Percentiles rank a stretch among this genome's conserved stretches.
Evolutionary conservation across 164 flowering plant species (phyloP).

Genomic region (Chloranthus sessilifolius): DNA sequence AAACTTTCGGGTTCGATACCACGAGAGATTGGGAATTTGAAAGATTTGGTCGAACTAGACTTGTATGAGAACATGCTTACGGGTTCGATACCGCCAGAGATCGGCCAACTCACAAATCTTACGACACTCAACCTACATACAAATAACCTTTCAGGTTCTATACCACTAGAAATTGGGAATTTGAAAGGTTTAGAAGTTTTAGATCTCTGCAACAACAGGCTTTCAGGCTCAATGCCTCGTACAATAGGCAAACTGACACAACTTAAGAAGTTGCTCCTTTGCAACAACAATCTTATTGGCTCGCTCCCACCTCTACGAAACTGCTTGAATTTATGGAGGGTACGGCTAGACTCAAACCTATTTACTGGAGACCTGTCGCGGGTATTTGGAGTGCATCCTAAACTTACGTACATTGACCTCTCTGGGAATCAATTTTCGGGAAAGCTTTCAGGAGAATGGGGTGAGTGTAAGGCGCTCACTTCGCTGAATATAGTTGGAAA

Average conservation of each 20-base stretch:
- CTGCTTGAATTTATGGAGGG: constrained; percentile 8
- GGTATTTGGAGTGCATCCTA: constrained; percentile 13
- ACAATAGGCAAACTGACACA: constrained; percentile 5
- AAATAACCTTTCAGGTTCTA: constrained; percentile 3
- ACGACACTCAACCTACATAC: not conserved
- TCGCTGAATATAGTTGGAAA: not conserved
- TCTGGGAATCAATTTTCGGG: constrained; percentile 10
- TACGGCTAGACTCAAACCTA: constrained; percentile 10
- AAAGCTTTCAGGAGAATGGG: constrained; percentile 8
- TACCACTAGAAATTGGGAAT: constrained; percentile 6
- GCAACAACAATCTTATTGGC: constrained; percentile 8
- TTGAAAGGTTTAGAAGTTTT: no score
- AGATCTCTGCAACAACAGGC: constrained; percentile 24
- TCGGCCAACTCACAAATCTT: constrained; percentile 5
- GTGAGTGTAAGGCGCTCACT: constrained; percentile 5
- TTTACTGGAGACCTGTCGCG: constrained; percentile 9
- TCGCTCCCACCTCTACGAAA: constrained; percentile 7
- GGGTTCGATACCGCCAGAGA: constrained; percentile 2
- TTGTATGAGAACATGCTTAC: constrained; percentile 2
- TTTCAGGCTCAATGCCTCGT: constrained; percentile 6
- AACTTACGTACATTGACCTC: constrained; percentile 6
- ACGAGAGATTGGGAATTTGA: constrained; percentile 43
- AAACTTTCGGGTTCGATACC: constrained; percentile 68
- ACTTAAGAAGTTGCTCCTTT: constrained; percentile 2
- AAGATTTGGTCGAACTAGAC: not conserved